These are phyloP conservation scores for Buxus sempervirens DNA, from an alignment of 164 flowering plant species.

Conservation along the genomic window DNA sequence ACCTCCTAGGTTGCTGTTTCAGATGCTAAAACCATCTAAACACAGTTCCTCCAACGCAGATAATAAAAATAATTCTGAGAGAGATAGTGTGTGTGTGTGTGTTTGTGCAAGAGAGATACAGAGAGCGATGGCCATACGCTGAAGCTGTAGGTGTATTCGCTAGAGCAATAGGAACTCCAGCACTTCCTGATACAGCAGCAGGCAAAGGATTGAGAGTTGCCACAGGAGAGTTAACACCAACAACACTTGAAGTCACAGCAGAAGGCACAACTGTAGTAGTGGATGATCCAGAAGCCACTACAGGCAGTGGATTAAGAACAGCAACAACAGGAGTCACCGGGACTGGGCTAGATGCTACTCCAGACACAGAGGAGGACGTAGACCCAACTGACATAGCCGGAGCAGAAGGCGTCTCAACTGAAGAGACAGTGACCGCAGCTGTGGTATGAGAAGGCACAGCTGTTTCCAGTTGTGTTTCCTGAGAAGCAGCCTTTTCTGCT, in stretches of 20 bases:
- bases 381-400: constrained; percentile 21
- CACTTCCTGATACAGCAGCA: constrained; percentile 24
- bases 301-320: constrained; percentile 30
- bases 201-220: constrained; percentile 12
- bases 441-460: constrained; percentile 18
- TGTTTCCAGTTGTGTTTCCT: constrained; percentile 35
- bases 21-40: too few species aligned
- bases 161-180: constrained; percentile 24
- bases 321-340: constrained; percentile 48
- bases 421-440: constrained; percentile 24
- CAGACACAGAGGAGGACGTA: constrained; percentile 28
- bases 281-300: constrained; percentile 35
- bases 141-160: constrained; percentile 23
- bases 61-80: too few species aligned
- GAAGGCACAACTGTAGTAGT: constrained; percentile 24
- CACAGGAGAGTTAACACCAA: constrained; percentile 27
- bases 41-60: too few species aligned
- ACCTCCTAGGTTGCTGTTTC: not conserved
- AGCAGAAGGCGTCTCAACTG: constrained; percentile 22
- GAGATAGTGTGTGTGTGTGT: too few species aligned
- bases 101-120: not conserved
- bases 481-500: constrained; percentile 49
- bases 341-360: constrained; percentile 53
- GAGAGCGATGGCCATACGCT: constrained; percentile 29
- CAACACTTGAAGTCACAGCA: constrained; percentile 22